Evolutionary conservation across 2,329 filamentous ascomycete species (phyloP).

Genomic region (Aspergillus brasiliensis): DNA sequence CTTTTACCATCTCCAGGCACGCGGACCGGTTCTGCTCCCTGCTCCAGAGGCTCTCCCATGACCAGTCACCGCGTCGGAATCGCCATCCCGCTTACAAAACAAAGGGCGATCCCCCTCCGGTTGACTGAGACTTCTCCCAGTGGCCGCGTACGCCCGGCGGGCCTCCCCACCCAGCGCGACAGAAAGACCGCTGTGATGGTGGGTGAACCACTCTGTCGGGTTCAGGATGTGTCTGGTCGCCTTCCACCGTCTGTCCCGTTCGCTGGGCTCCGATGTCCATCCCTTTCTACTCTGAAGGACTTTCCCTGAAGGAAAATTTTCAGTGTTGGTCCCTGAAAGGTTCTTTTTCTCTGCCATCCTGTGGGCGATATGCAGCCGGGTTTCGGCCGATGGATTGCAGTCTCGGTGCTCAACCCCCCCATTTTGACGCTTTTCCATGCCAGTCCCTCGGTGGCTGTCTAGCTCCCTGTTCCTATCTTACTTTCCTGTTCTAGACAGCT

Average conservation of each 20-base stretch:
- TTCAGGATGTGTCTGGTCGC: slow-evolving; percentile 17
- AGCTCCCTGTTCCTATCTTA: background rate
- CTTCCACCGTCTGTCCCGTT: background rate
- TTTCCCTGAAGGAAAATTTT: slow-evolving; percentile 6
- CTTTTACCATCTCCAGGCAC: background rate
- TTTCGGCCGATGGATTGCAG: slow-evolving; percentile 16
- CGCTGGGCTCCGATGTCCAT: background rate
- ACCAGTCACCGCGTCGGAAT: background rate
- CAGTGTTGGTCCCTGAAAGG: slow-evolving; percentile 10
- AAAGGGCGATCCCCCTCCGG: slow-evolving; percentile 1
- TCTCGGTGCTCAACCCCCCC: background rate
- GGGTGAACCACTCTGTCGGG: slow-evolving; percentile 35
- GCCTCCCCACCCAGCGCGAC: background rate
- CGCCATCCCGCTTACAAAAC: slow-evolving; percentile 4
- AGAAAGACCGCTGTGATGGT: slow-evolving; percentile 23
- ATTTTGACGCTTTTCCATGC: background rate
- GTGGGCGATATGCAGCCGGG: slow-evolving; percentile 25
- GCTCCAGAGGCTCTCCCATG: background rate
- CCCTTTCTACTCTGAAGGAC: background rate
- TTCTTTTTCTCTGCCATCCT: slow-evolving; percentile 13
- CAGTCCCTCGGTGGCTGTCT: background rate
- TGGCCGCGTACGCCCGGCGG: background rate
- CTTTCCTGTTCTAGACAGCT: slow-evolving; percentile 5
- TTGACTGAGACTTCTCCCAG: background rate
- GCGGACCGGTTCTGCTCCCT: background rate